phyloP scores from a whole-genome alignment of 768 basidiomycete species.

The Trametes punicea region DNA sequence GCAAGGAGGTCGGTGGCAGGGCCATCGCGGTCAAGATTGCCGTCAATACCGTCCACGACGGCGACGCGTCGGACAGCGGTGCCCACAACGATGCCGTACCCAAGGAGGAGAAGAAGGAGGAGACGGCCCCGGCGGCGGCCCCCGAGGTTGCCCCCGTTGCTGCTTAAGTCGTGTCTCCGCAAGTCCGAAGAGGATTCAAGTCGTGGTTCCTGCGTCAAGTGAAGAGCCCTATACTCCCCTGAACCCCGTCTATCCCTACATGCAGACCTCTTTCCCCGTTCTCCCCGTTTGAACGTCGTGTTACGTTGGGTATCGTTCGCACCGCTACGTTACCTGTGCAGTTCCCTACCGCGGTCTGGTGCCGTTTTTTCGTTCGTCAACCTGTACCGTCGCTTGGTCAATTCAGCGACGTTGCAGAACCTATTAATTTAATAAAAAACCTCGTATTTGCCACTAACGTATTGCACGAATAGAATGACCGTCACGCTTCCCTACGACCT shows the following conservation, averaged over 20 bases:
- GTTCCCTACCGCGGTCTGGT: conserved; percentile 28
- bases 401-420: conserved; percentile 22
- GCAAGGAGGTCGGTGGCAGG: conserved; percentile 84
- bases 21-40: conserved; percentile 93
- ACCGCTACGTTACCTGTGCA: conserved; percentile 22
- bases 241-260: conserved; percentile 22
- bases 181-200: conserved; percentile 8
- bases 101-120: conserved; percentile 18
- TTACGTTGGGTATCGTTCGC: conserved; percentile 24
- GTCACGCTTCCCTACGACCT: neutral
- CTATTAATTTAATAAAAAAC: conserved; percentile 1
- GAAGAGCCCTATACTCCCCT: conserved; percentile 4
- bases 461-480: conserved; percentile 18
- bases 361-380: conserved; percentile 28
- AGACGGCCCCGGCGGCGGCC: conserved; percentile 17
- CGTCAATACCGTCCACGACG: conserved; percentile 65
- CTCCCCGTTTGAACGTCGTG: conserved; percentile 12
- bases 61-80: conserved; percentile 25
- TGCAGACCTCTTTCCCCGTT: conserved; percentile 6
- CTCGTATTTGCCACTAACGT: conserved; percentile 8
- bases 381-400: conserved; percentile 26
- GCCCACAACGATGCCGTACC: conserved; percentile 19
- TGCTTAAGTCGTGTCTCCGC: conserved; percentile 15
- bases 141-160: conserved; percentile 22
- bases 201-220: conserved; percentile 3